These are phyloP conservation scores for Diaporthe sp. DNA, from an alignment of 2,329 filamentous ascomycete genomes.

Conservation along the genomic window DNA sequence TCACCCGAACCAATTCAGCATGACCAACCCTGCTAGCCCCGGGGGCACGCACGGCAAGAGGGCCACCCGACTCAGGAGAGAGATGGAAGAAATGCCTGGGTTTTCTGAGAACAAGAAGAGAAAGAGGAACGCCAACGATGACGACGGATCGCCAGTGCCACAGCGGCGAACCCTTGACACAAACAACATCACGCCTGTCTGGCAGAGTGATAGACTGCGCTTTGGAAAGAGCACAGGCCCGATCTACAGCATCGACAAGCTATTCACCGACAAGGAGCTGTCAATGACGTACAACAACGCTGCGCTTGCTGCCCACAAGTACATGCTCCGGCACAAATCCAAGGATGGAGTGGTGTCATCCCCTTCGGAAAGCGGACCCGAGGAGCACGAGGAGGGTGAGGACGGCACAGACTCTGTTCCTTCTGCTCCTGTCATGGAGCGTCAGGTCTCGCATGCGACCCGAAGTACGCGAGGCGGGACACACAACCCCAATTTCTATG, in stretches of 20 bases:
- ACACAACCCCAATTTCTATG: slow-evolving; percentile 66
- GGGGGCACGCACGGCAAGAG: slow-evolving; percentile 74
- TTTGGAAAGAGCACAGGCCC: slow-evolving; percentile 69
- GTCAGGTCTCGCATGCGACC: slow-evolving; percentile 73
- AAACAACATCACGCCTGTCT: slow-evolving; percentile 70
- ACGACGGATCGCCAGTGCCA: slow-evolving; percentile 73
- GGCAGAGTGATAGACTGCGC: slow-evolving; percentile 71
- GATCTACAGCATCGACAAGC: slow-evolving; percentile 75
- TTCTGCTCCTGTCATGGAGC: slow-evolving; percentile 71
- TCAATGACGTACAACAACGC: slow-evolving; percentile 74
- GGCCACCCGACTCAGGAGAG: slow-evolving; percentile 71
- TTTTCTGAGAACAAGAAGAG: slow-evolving; percentile 72
- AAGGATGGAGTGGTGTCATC: slow-evolving; percentile 65
- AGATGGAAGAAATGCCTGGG: slow-evolving; percentile 68
- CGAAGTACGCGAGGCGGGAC: slow-evolving; percentile 70
- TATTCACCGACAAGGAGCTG: slow-evolving; percentile 79
- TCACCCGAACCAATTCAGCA: slow-evolving; percentile 76
- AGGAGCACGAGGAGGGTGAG: slow-evolving; percentile 61
- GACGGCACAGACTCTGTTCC: slow-evolving; percentile 60
- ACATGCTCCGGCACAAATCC: slow-evolving; percentile 69
- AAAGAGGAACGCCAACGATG: slow-evolving; percentile 70
- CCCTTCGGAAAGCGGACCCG: slow-evolving; percentile 64
- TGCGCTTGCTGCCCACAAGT: slow-evolving; percentile 72
- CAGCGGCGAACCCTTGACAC: slow-evolving; percentile 67
- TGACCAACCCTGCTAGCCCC: slow-evolving; percentile 74